Base-by-base conservation (phyloP, 306 rosid species). In the Begonia loranthoides region DNA sequence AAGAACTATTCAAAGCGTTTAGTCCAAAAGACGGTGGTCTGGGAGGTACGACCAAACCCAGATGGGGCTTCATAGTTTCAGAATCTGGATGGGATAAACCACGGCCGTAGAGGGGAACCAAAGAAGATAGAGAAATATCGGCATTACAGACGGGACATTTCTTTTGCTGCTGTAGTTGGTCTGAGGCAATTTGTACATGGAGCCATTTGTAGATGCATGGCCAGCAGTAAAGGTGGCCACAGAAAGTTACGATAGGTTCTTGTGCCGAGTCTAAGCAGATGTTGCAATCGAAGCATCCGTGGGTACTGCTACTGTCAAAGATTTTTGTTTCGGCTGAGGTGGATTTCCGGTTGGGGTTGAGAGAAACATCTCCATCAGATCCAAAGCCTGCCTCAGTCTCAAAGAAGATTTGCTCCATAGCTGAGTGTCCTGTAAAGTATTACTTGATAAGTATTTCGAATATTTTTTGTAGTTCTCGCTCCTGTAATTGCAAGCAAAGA, bases 221-320 rank as follows among this genome's bases (percentile, higher is more conserved):
- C 94, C 97, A 89, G 71, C 97, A 89, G 66, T 72, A 89, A 1
- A 89, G 73, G 51, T 89, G 97, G 21, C 97, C 95, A n/a, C 97
- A 89, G 17, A 85, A 68, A 51, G 97, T 89, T 62, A 89, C 87
- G 44, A 89, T 87, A 44, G 95, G 97, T 13, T 89, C 94, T 38
- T 74, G 59, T 6, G 87, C 87, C 5, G 95, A 76, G 64, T 89
- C 97, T 52, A 89, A 65, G 68, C 95, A 89, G 58, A 89, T 89
- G 54, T 82, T 89, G 79, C 97, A 89, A 46, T 85, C 94, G 58
- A 85, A 85, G 71, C 82, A 73, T 55, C 78, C 85, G 9, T 4
- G 36, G 36, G 36, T 0, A 39, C 45, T 57, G 3, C 66, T 80
- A 38, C 65, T 60, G 9, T 64, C 80, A 1, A 79, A 41, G n/a